Evolutionary conservation across 768 basidiomycete species (phyloP).

Genomic region (Kwoniella newhampshirensis): DNA sequence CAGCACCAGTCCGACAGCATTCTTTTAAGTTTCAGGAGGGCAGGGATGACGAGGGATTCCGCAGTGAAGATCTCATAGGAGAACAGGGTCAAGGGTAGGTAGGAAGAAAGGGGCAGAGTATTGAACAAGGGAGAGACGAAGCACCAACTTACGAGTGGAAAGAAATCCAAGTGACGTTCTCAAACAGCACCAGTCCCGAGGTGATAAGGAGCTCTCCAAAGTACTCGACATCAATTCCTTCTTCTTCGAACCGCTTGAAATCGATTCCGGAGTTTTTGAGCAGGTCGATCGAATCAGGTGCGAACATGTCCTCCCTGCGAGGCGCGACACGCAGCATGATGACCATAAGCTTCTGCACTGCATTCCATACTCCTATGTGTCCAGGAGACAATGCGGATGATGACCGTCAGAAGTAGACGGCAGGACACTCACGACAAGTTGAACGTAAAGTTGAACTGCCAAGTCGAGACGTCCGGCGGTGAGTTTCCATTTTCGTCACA

Average conservation of each 20-base stretch:
- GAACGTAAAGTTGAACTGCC: conserved; percentile 99
- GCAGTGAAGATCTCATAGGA: not conserved
- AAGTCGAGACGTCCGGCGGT: conserved; percentile 82
- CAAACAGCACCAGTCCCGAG: conserved; percentile 82
- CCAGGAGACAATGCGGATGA: too few relatives aligned
- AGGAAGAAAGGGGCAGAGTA: not conserved
- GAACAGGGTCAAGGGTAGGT: not conserved
- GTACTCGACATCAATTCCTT: conserved; percentile 86
- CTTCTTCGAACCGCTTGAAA: conserved; percentile 86
- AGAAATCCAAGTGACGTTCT: conserved; percentile 92
- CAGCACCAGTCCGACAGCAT: not conserved
- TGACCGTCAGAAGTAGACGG: too few relatives aligned
- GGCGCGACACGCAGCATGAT: too few relatives aligned
- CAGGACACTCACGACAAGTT: conserved; percentile 73
- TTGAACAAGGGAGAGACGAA: not conserved
- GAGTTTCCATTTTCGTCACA: conserved; percentile 91
- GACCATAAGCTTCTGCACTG: not conserved
- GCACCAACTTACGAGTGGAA: conserved; percentile 79
- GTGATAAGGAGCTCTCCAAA: conserved; percentile 98
- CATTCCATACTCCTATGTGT: too few relatives aligned
- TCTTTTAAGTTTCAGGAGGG: not conserved
- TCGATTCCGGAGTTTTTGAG: conserved; percentile 94
- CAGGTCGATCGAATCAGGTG: conserved; percentile 93
- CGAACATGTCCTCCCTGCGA: conserved; percentile 91
- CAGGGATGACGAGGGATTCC: not conserved